A percentile compares a stretch with the other conserved stretches of the same genome.
Conservation (phyloP, 768 basidiomycete genomes). For the Phanerodontia chrysosporium region DNA sequence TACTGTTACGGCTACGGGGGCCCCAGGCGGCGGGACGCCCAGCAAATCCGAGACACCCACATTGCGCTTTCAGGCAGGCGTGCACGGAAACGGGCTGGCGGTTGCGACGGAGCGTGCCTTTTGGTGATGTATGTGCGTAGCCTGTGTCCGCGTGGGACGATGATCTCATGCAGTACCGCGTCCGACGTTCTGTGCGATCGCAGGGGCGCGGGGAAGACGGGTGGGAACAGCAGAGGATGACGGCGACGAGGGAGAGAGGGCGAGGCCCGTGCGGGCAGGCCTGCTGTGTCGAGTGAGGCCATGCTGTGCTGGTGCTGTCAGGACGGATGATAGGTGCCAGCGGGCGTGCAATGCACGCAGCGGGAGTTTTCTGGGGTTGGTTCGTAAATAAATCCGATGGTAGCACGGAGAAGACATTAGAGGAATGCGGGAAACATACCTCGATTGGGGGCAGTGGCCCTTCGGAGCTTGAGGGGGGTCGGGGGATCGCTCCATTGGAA, state of each 20-base stretch:
- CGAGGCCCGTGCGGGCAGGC: background rate
- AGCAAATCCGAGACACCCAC: too few species aligned
- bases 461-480: background rate
- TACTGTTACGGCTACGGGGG: background rate
- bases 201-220: constrained; percentile 4
- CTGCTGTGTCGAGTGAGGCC: background rate
- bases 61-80: background rate
- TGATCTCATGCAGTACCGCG: background rate
- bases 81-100: background rate
- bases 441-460: background rate
- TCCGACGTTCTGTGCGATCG: constrained; percentile 1
- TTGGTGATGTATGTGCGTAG: background rate
- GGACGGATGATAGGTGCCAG: constrained; percentile 1
- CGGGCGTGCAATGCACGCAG: background rate
- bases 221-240: background rate
- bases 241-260: background rate
- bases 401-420: background rate
- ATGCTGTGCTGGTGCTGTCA: background rate
- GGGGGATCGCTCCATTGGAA: background rate
- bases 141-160: background rate
- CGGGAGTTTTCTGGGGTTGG: background rate
- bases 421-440: background rate
- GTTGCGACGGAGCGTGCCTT: background rate
- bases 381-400: background rate
- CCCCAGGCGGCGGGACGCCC: background rate